phyloP scores from a whole-genome alignment of 805 yeast genomes.

The Crinitomyces ghanaensis region DNA sequence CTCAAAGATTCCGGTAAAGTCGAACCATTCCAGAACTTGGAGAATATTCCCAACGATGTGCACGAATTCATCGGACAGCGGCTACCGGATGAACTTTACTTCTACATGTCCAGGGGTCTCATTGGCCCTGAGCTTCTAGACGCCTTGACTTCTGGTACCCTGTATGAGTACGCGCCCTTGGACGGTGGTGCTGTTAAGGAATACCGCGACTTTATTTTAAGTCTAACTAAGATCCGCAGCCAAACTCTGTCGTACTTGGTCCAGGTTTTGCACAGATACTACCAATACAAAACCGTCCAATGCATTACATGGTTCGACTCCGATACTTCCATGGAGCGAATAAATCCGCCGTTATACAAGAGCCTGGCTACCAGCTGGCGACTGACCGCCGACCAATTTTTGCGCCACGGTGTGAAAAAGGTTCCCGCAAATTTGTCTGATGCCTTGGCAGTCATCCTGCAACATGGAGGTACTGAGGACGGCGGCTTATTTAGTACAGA shows the following conservation, averaged over 20 bases:
- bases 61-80: constrained; percentile 76
- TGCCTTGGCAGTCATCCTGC: neutral
- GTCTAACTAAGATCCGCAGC: constrained; percentile 30
- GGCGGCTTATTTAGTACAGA: neutral
- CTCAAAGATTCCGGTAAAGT: constrained; percentile 58
- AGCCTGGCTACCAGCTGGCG: constrained; percentile 9
- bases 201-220: constrained; percentile 38
- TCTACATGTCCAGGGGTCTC: constrained; percentile 70
- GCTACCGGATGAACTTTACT: constrained; percentile 75
- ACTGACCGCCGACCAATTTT: no score
- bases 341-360: constrained; percentile 12
- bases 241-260: constrained; percentile 55
- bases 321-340: constrained; percentile 27
- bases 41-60: constrained; percentile 59
- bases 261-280: constrained; percentile 68
- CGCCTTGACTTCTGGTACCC: constrained; percentile 52
- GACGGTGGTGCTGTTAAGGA: constrained; percentile 51
- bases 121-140: constrained; percentile 52
- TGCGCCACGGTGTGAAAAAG: neutral
- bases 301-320: constrained; percentile 46
- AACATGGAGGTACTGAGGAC: neutral
- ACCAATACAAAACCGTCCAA: constrained; percentile 58
- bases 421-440: constrained; percentile 1
- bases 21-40: constrained; percentile 40
- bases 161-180: constrained; percentile 51